A percentile compares a stretch with the other conserved stretches of the same genome.
Evolutionary conservation across 176 grass and related monocot genomes (phyloP).

Genomic region (Otatea glauca): DNA sequence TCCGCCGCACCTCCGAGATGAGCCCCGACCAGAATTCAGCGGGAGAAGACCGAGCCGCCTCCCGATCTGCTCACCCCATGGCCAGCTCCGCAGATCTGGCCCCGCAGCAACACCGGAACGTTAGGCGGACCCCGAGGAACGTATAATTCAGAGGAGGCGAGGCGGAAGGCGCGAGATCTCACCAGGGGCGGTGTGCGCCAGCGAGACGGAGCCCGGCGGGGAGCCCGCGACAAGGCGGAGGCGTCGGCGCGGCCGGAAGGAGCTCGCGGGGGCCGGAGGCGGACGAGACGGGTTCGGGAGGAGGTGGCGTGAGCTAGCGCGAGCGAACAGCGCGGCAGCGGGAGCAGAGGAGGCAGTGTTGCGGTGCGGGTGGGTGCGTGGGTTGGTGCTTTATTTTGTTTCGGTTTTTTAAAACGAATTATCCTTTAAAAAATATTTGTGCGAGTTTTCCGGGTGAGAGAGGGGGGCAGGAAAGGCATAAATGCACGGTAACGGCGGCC

Average conservation of each 20-base stretch:
- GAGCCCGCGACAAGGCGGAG: background rate
- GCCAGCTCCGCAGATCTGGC: conserved; percentile 45
- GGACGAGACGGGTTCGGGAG: background rate
- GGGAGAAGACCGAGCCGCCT: background rate
- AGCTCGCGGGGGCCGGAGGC: background rate
- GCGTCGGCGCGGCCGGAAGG: background rate
- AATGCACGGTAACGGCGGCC: conserved; percentile 25
- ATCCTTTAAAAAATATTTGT: background rate
- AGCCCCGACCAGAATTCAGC: conserved; percentile 15
- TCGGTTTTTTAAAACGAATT: background rate
- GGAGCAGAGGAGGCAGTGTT: background rate
- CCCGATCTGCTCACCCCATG: conserved; percentile 57
- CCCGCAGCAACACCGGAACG: background rate
- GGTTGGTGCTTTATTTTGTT: conserved; percentile 2
- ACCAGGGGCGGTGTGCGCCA: background rate
- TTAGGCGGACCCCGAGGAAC: background rate
- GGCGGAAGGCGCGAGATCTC: conserved; percentile 13
- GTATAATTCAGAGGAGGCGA: conserved; percentile 24
- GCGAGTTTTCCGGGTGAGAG: conserved; percentile 32
- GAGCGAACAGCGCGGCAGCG: conserved; percentile 20
- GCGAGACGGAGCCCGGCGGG: background rate
- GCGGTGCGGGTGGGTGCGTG: conserved; percentile 1
- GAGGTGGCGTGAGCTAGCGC: conserved; percentile 22
- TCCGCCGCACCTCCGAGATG: background rate
- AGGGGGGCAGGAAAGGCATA: background rate